Conservation (phyloP, 768 basidiomycete genomes). For the Rhizopogon rudus region DNA sequence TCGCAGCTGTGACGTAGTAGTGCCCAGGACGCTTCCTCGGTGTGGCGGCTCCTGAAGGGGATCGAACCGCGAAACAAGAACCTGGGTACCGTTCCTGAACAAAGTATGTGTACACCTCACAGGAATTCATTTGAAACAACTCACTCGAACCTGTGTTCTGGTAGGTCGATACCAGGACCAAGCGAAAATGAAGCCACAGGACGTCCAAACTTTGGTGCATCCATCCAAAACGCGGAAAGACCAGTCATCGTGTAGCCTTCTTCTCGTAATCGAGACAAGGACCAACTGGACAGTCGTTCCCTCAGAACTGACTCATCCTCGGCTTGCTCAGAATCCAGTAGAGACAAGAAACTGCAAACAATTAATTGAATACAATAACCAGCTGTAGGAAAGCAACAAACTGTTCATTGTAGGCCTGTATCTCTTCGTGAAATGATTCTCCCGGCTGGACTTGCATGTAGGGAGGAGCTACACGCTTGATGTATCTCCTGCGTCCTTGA, state of each 20-base stretch:
- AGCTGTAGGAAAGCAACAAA: conserved; percentile 20
- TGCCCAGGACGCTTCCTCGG: conserved; percentile 51
- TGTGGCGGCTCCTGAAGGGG: conserved; percentile 52
- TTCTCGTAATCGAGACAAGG: conserved; percentile 48
- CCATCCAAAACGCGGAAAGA: conserved; percentile 64
- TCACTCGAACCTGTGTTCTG: conserved; percentile 69
- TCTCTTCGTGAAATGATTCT: conserved; percentile 44
- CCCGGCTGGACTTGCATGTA: conserved; percentile 26
- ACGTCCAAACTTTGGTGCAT: conserved; percentile 56
- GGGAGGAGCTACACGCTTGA: conserved; percentile 36
- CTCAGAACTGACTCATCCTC: conserved; percentile 56
- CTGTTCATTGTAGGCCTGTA: conserved; percentile 52
- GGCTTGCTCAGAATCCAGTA: conserved; percentile 54
- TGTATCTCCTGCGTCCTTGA: conserved; percentile 17
- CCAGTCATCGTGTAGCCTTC: conserved; percentile 72
- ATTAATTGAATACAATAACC: background rate
- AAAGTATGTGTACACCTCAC: conserved; percentile 1
- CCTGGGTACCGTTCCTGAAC: conserved; percentile 63
- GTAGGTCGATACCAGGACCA: conserved; percentile 59
- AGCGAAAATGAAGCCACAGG: conserved; percentile 62
- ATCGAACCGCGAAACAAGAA: conserved; percentile 59
- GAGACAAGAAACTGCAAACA: conserved; percentile 39
- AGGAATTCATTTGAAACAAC: conserved; percentile 15
- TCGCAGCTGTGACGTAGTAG: conserved; percentile 46
- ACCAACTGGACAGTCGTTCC: conserved; percentile 67